Evolutionary conservation across 1,139 yeast species (phyloP).

Genomic region (Taphrina wiesneri): DNA sequence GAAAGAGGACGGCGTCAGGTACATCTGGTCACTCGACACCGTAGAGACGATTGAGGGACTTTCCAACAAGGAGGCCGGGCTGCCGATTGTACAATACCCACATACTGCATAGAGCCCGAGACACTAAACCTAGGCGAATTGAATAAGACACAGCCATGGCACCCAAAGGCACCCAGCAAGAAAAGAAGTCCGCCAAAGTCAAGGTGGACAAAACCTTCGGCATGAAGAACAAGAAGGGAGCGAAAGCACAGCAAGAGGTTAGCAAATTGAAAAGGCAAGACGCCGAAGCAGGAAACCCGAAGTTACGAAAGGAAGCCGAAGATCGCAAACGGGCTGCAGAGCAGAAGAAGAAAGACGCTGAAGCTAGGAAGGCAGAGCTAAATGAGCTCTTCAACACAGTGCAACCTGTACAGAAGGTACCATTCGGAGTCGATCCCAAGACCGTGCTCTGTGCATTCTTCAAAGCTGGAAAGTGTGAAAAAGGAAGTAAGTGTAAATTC

Average conservation of each 20-base stretch:
- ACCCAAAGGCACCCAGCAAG: constrained; percentile 29
- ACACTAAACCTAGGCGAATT: background rate
- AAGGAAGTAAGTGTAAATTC: constrained; percentile 90
- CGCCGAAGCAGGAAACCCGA: constrained; percentile 50
- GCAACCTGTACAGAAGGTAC: constrained; percentile 73
- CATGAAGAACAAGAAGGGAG: constrained; percentile 62
- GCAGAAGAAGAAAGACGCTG: constrained; percentile 90
- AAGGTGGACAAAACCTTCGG: constrained; percentile 38
- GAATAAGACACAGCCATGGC: constrained; percentile 18
- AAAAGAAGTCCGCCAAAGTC: constrained; percentile 38
- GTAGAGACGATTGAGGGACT: background rate
- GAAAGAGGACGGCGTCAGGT: background rate
- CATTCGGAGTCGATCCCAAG: constrained; percentile 97
- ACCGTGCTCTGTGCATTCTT: constrained; percentile 87
- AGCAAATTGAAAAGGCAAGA: constrained; percentile 72
- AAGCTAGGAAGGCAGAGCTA: constrained; percentile 83
- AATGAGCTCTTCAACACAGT: constrained; percentile 65
- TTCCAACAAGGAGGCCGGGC: background rate
- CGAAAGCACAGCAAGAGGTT: constrained; percentile 85
- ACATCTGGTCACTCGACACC: background rate
- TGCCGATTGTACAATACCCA: background rate
- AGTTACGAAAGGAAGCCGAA: constrained; percentile 59
- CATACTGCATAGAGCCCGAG: background rate
- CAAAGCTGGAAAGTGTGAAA: constrained; percentile 84
- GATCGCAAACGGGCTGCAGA: constrained; percentile 72